phyloP scores from a whole-genome alignment of 768 basidiomycete genomes.

The Coprinopsis sp. region DNA sequence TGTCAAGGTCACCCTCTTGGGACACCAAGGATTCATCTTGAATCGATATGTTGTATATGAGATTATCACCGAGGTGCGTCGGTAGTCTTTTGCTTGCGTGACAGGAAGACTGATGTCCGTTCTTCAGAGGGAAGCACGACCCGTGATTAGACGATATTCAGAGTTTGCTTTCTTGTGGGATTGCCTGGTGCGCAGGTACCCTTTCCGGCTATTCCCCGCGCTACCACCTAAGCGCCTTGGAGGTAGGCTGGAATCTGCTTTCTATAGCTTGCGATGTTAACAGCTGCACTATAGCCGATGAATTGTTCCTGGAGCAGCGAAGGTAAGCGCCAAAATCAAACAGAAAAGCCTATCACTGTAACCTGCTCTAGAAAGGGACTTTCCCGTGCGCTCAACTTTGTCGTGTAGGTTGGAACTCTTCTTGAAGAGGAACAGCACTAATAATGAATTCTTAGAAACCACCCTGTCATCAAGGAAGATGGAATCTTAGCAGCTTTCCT shows the following conservation, averaged over 20 bases:
- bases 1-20: slow-evolving; percentile 66
- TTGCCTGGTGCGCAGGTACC: slow-evolving; percentile 79
- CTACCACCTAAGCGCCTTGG: slow-evolving; percentile 92
- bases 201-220: slow-evolving; percentile 83
- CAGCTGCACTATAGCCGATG: slow-evolving; percentile 55
- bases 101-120: slow-evolving; percentile 8
- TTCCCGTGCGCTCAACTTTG: slow-evolving; percentile 70
- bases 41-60: slow-evolving; percentile 86
- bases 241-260: slow-evolving; percentile 48
- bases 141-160: slow-evolving; percentile 84
- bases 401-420: slow-evolving; percentile 47
- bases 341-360: slow-evolving; percentile 5
- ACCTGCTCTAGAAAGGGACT: slow-evolving; percentile 62
- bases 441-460: slow-evolving; percentile 50
- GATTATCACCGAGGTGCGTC: slow-evolving; percentile 67
- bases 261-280: slow-evolving; percentile 4
- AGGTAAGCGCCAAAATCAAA: slow-evolving; percentile 36
- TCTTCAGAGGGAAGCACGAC: slow-evolving; percentile 46
- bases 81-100: slow-evolving; percentile 4
- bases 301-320: slow-evolving; percentile 87
- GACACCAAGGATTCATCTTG: slow-evolving; percentile 89
- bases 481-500: slow-evolving; percentile 79
- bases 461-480: slow-evolving; percentile 88
- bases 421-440: background rate
- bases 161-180: slow-evolving; percentile 94